A percentile compares a stretch with the other conserved stretches of the same genome.
Conservation (phyloP, 192 early-diverging fungal species). For the Backusella westeae region DNA sequence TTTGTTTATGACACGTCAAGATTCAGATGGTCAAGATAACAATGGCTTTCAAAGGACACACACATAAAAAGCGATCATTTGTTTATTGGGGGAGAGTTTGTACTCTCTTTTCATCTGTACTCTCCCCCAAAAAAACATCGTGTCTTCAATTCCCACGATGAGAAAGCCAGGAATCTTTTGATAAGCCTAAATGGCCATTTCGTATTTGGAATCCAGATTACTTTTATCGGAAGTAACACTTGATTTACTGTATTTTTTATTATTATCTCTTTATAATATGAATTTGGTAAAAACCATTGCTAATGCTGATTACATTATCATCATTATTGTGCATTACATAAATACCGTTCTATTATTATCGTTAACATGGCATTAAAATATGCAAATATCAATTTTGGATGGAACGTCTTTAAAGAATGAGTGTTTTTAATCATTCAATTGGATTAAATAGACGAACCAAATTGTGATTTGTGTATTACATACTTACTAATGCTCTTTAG, state of each 20-base stretch:
- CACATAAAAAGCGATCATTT: not conserved
- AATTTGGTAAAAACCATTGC: not conserved
- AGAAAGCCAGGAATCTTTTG: not conserved
- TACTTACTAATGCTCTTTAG: not conserved
- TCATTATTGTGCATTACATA: not conserved
- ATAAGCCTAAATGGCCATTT: not conserved
- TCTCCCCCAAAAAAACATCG: not conserved
- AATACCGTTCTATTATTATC: not conserved
- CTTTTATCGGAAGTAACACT: slow-evolving; percentile 4
- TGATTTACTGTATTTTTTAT: not conserved
- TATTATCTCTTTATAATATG: not conserved
- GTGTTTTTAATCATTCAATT: not conserved
- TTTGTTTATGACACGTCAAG: slow-evolving; percentile 4
- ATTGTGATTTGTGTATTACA: not conserved
- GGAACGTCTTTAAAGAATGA: not conserved
- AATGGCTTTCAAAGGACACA: not conserved
- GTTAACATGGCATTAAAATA: not conserved
- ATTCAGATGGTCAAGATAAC: not conserved
- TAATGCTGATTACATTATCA: not conserved
- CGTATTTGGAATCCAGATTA: not conserved
- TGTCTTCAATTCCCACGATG: not conserved
- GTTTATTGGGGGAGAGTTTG: not conserved
- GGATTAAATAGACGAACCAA: not conserved
- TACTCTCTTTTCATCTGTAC: not conserved
- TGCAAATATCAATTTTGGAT: not conserved